Evolutionary conservation across 441 rosid genomes (phyloP).

Genomic region (Pelargonium fulgidum): DNA sequence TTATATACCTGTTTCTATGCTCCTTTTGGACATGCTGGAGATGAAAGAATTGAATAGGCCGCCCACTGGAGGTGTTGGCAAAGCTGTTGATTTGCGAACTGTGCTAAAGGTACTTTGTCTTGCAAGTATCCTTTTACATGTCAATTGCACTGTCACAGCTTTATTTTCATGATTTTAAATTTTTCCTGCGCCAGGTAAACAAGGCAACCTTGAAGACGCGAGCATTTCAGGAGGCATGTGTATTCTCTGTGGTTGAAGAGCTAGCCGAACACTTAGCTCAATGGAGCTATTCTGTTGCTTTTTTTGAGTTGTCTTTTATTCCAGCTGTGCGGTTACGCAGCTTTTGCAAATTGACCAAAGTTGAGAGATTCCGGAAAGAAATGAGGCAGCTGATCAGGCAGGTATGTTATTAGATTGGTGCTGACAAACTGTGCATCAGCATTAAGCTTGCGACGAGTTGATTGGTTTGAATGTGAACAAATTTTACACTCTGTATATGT

Average conservation of each 20-base stretch:
- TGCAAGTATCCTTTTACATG: background rate
- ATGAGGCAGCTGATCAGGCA: constrained; percentile 71
- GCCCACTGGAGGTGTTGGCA: constrained; percentile 85
- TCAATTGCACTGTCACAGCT: no score
- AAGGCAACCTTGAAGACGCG: constrained; percentile 84
- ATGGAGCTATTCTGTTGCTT: constrained; percentile 80
- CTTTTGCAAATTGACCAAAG: constrained; percentile 71
- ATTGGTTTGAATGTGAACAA: background rate
- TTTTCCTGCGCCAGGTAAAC: constrained; percentile 47
- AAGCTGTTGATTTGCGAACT: constrained; percentile 68
- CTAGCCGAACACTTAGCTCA: constrained; percentile 85
- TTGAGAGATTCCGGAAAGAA: constrained; percentile 84
- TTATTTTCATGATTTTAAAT: background rate
- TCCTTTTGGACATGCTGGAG: constrained; percentile 90
- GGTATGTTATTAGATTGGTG: constrained; percentile 33
- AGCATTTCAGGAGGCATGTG: constrained; percentile 91
- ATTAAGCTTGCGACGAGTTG: background rate
- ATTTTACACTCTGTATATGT: background rate
- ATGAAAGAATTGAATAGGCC: constrained; percentile 85
- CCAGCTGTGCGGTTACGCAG: constrained; percentile 62
- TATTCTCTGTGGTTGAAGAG: constrained; percentile 74
- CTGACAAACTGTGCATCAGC: no score
- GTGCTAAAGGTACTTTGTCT: constrained; percentile 50
- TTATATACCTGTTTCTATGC: constrained; percentile 84
- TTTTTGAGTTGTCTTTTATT: constrained; percentile 78